Conservation (phyloP, 75 land plant species). For the Picea sitchensis region DNA sequence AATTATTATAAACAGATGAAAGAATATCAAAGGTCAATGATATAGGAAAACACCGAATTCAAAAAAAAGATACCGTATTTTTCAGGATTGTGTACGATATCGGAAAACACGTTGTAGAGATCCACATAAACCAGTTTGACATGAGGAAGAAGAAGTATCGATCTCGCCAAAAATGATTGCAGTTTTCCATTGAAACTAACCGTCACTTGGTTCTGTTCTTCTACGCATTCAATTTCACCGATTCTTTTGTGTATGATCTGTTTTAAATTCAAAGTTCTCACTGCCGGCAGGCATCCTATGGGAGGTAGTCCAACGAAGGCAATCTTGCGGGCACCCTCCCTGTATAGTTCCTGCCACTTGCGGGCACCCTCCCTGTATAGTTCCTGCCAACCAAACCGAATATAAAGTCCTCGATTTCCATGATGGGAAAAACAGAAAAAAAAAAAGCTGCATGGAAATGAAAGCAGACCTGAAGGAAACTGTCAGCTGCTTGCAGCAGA, state of each 20-base stretch:
- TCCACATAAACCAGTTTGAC: constrained; percentile 15
- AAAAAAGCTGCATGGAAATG: background rate
- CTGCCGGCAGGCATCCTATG: constrained; percentile 4
- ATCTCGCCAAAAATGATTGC: background rate
- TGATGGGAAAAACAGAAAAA: background rate
- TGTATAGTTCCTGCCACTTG: constrained; percentile 9
- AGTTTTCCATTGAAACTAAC: constrained; percentile 13
- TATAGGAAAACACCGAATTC: too few species aligned
- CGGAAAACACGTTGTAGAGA: constrained; percentile 19
- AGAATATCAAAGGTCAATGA: background rate
- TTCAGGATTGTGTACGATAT: constrained; percentile 29
- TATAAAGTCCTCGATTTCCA: background rate
- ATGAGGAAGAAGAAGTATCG: constrained; percentile 8
- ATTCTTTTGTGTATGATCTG: too few species aligned
- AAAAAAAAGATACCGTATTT: background rate
- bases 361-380: constrained; percentile 13
- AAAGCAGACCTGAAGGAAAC: background rate
- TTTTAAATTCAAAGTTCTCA: background rate
- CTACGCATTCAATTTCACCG: constrained; percentile 8
- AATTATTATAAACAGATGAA: background rate
- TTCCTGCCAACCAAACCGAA: background rate
- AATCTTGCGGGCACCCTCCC: constrained; percentile 10
- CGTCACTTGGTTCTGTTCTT: constrained; percentile 14
- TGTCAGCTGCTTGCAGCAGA: background rate
- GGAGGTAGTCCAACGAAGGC: background rate